These are phyloP conservation scores for Aulographum hederae DNA, from an alignment of 2,329 filamentous ascomycete species.

Conservation along the genomic window DNA sequence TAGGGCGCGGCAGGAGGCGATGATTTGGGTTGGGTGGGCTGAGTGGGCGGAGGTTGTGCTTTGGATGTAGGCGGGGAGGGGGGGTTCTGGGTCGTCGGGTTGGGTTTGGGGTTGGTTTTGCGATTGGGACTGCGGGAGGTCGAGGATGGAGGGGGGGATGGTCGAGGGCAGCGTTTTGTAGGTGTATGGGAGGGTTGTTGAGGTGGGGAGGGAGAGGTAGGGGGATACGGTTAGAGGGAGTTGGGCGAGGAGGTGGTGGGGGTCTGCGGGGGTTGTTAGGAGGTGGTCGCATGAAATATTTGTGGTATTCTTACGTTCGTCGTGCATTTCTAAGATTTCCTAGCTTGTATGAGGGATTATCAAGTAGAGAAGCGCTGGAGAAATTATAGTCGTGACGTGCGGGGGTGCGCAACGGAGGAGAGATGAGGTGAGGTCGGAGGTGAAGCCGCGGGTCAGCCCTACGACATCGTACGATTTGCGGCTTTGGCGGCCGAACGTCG, in stretches of 20 bases:
- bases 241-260: conserved; percentile 79
- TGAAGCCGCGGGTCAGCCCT: not conserved
- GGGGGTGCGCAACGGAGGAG: too few species aligned
- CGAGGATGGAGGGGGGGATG: conserved; percentile 50
- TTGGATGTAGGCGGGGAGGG: conserved; percentile 50
- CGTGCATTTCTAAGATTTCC: conserved; percentile 13
- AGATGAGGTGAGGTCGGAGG: not conserved
- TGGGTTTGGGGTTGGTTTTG: conserved; percentile 13
- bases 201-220: conserved; percentile 76
- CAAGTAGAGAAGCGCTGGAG: too few species aligned
- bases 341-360: too few species aligned
- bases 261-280: conserved; percentile 17
- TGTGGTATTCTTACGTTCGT: conserved; percentile 15
- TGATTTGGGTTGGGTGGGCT: conserved; percentile 73
- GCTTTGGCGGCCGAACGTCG: not conserved
- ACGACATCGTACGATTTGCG: not conserved
- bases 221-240: conserved; percentile 87
- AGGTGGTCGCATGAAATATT: not conserved
- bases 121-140: conserved; percentile 20
- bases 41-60: conserved; percentile 57
- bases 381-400: too few species aligned
- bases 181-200: conserved; percentile 84
- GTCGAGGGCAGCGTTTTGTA: conserved; percentile 82
- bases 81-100: conserved; percentile 16
- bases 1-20: conserved; percentile 62